Conservation (phyloP, 2,329 filamentous ascomycete species). For the Chaetothyriales sp. region DNA sequence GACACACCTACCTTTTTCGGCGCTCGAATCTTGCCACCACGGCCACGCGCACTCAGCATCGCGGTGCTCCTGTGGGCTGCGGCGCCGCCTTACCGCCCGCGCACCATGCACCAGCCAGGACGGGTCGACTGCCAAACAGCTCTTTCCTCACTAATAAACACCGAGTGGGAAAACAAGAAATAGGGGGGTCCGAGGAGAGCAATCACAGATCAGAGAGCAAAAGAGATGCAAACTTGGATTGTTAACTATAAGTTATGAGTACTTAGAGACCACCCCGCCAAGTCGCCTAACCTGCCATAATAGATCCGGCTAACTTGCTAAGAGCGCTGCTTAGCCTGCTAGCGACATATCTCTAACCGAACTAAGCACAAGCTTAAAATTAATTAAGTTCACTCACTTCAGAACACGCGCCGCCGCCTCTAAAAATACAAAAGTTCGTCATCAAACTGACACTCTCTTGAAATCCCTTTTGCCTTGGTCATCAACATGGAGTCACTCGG, state of each 20-base stretch:
- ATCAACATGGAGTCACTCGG: not conserved
- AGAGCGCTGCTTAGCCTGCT: too few relatives aligned
- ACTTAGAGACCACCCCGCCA: not conserved
- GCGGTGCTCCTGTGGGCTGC: not conserved
- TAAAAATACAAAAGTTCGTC: too few relatives aligned
- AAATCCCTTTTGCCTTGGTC: not conserved
- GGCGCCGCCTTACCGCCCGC: too few relatives aligned
- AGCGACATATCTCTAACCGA: too few relatives aligned
- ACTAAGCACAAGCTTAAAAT: too few relatives aligned
- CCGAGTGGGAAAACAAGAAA: not conserved
- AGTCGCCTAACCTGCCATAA: not conserved
- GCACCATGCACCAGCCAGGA: not conserved
- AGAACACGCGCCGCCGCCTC: too few relatives aligned
- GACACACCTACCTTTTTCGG: conserved; percentile 46
- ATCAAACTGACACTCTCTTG: too few relatives aligned
- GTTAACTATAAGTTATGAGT: not conserved
- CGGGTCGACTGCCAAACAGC: too few relatives aligned
- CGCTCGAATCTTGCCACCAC: conserved; percentile 46
- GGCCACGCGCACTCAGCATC: conserved; percentile 39
- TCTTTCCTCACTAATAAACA: too few relatives aligned
- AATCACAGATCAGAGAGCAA: not conserved
- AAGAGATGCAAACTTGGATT: not conserved
- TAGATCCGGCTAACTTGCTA: not conserved
- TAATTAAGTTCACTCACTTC: too few relatives aligned
- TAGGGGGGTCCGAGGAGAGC: not conserved